Conservation (phyloP, 441 rosid genomes). For the Raphanus hybrid region DNA sequence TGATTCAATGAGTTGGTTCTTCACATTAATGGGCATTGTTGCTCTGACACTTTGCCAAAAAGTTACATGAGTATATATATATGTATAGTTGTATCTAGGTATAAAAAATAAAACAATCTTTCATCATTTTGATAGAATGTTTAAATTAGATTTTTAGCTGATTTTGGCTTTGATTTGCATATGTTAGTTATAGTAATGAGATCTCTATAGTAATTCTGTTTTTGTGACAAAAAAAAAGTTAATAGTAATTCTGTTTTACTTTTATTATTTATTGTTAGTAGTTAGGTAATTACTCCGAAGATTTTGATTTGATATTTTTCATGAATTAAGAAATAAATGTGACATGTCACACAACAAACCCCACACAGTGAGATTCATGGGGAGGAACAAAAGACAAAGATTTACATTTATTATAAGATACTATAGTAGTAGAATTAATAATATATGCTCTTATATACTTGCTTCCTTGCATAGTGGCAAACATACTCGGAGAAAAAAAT, state of each 20-base stretch:
- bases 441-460: constrained; percentile 32
- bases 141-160: neutral
- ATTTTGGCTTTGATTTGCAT: neutral
- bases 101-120: constrained; percentile 11
- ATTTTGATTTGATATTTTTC: constrained; percentile 18
- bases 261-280: neutral
- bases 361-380: constrained; percentile 39
- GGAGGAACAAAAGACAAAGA: constrained; percentile 43
- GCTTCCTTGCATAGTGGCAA: constrained; percentile 27
- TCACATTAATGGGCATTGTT: constrained; percentile 30
- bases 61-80: constrained; percentile 13
- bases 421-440: neutral
- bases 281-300: neutral
- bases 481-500: neutral
- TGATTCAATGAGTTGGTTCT: constrained; percentile 30
- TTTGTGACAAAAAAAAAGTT: neutral
- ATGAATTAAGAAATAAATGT: constrained; percentile 17
- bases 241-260: neutral
- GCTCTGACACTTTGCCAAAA: constrained; percentile 20
- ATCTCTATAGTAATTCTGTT: neutral
- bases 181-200: neutral
- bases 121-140: neutral
- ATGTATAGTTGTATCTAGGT: constrained; percentile 1
- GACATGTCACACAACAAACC: constrained; percentile 30
- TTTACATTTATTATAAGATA: constrained; percentile 21